These are phyloP conservation scores for Colletotrichum sp. DNA, from an alignment of 2,329 filamentous ascomycete species.

Conservation along the genomic window DNA sequence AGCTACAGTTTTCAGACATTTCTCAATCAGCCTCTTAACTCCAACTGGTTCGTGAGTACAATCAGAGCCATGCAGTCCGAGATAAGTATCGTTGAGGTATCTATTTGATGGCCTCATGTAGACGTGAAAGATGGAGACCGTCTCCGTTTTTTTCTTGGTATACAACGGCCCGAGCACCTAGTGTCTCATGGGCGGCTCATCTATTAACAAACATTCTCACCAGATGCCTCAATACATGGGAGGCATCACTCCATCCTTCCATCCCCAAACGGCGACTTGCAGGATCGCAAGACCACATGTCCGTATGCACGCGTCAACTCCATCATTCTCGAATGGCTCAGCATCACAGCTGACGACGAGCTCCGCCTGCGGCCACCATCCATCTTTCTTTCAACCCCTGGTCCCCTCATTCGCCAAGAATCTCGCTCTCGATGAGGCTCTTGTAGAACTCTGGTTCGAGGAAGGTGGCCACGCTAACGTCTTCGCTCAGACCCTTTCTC, in stretches of 20 bases:
- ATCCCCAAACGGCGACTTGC: background rate
- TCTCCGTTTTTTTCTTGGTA: background rate
- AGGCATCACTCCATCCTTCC: background rate
- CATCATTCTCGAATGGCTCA: background rate
- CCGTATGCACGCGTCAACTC: background rate
- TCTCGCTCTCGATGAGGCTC: constrained; percentile 85
- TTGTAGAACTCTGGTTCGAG: constrained; percentile 93
- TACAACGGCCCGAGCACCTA: background rate
- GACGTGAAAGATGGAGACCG: background rate
- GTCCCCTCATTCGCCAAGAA: constrained; percentile 64
- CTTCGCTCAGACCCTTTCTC: constrained; percentile 92
- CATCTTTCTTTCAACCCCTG: background rate
- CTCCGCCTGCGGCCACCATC: background rate
- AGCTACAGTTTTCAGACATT: background rate
- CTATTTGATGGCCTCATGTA: background rate
- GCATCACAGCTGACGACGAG: background rate
- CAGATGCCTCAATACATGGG: background rate
- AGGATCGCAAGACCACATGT: background rate
- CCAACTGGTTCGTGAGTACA: background rate
- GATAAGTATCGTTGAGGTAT: background rate
- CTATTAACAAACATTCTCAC: background rate
- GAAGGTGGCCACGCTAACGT: constrained; percentile 95
- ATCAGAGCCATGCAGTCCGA: background rate
- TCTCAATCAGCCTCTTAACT: background rate
- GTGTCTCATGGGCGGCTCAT: constrained; percentile 5